Evolutionary conservation across 805 yeast genomes (phyloP).

Genomic region (Candida quercuum): DNA sequence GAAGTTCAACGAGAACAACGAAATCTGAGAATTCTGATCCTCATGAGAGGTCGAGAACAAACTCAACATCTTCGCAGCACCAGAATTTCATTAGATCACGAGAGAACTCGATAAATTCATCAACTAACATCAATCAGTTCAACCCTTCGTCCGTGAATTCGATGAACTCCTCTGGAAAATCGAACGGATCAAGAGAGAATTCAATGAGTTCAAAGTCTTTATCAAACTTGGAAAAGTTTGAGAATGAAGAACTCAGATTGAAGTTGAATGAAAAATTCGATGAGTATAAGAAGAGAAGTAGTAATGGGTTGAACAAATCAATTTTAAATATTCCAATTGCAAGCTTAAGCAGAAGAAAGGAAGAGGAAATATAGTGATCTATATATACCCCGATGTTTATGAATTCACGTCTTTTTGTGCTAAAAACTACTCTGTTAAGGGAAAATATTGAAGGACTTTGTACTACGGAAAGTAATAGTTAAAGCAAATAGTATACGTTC

Average conservation of each 20-base stretch:
- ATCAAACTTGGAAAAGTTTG: background rate
- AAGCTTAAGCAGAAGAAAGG: conserved; percentile 15
- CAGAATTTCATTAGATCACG: background rate
- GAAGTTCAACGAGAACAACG: conserved; percentile 4
- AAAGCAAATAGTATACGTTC: too few relatives aligned
- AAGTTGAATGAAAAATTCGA: conserved; percentile 11
- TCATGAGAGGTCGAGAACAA: background rate
- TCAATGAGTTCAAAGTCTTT: background rate
- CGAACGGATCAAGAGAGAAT: background rate
- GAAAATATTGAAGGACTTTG: too few relatives aligned
- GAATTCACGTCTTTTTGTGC: background rate
- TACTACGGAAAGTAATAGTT: too few relatives aligned
- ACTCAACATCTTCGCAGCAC: background rate
- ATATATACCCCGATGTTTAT: too few relatives aligned
- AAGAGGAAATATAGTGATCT: conserved; percentile 10
- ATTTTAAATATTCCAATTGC: conserved; percentile 21
- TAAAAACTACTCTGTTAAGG: too few relatives aligned
- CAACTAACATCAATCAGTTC: background rate
- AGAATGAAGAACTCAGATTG: conserved; percentile 6
- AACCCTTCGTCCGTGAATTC: background rate
- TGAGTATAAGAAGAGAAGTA: conserved; percentile 1
- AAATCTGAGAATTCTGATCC: background rate
- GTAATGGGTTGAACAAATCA: conserved; percentile 6
- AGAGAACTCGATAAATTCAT: background rate
- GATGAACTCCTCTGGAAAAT: background rate